Conservation (phyloP, 2,329 filamentous ascomycete genomes). For the Trichophyton benhamiae region DNA sequence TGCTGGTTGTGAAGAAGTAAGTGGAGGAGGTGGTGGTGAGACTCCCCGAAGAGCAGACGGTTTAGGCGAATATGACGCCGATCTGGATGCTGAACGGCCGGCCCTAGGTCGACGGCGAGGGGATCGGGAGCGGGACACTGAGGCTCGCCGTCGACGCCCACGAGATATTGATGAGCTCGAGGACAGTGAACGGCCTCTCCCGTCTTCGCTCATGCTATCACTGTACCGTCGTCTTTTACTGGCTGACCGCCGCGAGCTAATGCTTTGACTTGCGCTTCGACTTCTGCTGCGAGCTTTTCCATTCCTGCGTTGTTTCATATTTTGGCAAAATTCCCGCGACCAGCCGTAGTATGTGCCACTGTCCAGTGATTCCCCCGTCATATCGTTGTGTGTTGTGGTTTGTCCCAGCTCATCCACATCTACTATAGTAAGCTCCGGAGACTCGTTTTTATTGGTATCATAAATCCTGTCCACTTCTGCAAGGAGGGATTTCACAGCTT, state of each 20-base stretch:
- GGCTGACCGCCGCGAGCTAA: slow-evolving; percentile 31
- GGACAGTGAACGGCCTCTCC: slow-evolving; percentile 16
- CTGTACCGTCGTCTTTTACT: slow-evolving; percentile 33
- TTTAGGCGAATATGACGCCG: slow-evolving; percentile 17
- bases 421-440: slow-evolving; percentile 39
- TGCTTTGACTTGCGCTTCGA: slow-evolving; percentile 37
- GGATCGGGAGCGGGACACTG: slow-evolving; percentile 20
- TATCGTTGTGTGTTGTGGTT: slow-evolving; percentile 49
- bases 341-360: slow-evolving; percentile 79
- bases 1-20: slow-evolving; percentile 2
- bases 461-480: slow-evolving; percentile 59
- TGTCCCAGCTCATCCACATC: slow-evolving; percentile 69
- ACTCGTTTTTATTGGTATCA: slow-evolving; percentile 37
- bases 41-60: slow-evolving; percentile 11
- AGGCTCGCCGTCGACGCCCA: slow-evolving; percentile 12
- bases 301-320: slow-evolving; percentile 50
- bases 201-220: slow-evolving; percentile 23
- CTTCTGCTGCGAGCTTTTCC: slow-evolving; percentile 22
- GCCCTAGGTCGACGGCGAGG: slow-evolving; percentile 14
- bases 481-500: slow-evolving; percentile 58
- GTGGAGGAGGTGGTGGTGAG: slow-evolving; percentile 1
- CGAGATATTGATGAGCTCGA: slow-evolving; percentile 20
- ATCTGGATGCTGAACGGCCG: slow-evolving; percentile 15
- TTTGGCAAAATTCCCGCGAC: slow-evolving; percentile 67
- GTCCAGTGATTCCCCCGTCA: slow-evolving; percentile 51